Evolutionary conservation across 768 basidiomycete genomes (phyloP).

Genomic region (Imleria badia): DNA sequence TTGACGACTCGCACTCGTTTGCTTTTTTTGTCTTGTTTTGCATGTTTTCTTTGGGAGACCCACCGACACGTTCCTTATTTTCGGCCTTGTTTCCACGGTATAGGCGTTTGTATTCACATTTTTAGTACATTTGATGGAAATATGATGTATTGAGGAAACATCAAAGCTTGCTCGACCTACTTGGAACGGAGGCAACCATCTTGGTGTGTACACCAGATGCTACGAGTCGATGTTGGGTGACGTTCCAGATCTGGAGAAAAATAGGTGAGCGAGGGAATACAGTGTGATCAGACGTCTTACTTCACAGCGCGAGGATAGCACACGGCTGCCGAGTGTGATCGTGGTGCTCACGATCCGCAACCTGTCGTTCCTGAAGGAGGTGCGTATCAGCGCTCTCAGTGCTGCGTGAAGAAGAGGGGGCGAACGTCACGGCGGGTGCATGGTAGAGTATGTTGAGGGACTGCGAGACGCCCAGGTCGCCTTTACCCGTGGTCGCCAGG

Average conservation of each 20-base stretch:
- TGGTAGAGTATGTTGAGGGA: slow-evolving; percentile 55
- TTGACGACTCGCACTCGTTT: background rate
- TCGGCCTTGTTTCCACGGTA: background rate
- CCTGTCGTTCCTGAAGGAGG: slow-evolving; percentile 42
- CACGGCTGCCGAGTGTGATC: slow-evolving; percentile 46
- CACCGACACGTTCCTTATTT: slow-evolving; percentile 8
- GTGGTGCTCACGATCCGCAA: slow-evolving; percentile 54
- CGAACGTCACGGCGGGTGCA: slow-evolving; percentile 50
- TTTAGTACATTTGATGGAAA: slow-evolving; percentile 6
- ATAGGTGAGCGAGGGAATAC: background rate
- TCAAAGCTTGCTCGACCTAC: slow-evolving; percentile 20
- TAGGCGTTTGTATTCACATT: slow-evolving; percentile 12
- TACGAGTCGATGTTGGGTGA: slow-evolving; percentile 49
- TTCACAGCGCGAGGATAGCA: slow-evolving; percentile 50
- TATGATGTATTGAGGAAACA: slow-evolving; percentile 6
- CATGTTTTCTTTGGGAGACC: slow-evolving; percentile 7
- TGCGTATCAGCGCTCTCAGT: background rate
- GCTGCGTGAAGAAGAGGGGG: background rate
- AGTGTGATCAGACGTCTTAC: slow-evolving; percentile 25
- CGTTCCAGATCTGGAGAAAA: slow-evolving; percentile 52
- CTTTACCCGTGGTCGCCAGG: slow-evolving; percentile 28
- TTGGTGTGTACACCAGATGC: slow-evolving; percentile 57
- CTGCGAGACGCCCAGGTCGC: slow-evolving; percentile 45
- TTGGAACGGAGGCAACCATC: slow-evolving; percentile 44
- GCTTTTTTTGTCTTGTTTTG: background rate